Evolutionary conservation across 2,329 filamentous ascomycete species (phyloP).

Genomic region (Dendrostoma leiphaemia): DNA sequence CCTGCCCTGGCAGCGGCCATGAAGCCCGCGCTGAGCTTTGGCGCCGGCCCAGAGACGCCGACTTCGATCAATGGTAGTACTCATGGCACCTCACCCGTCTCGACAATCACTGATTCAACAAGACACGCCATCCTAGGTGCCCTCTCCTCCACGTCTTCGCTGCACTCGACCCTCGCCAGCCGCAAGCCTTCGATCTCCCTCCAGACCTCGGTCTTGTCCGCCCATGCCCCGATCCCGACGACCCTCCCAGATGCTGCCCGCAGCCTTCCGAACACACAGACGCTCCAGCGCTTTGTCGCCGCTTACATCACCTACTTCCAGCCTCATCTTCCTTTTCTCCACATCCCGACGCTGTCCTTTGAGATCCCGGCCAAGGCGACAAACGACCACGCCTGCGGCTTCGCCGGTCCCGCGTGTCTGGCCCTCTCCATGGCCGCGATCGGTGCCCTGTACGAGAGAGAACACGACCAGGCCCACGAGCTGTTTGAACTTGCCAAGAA

Average conservation of each 20-base stretch:
- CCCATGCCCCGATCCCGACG: conserved; percentile 44
- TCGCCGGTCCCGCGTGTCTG: conserved; percentile 81
- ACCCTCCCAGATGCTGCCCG: conserved; percentile 28
- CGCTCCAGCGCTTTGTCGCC: conserved; percentile 86
- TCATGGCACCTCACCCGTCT: conserved; percentile 56
- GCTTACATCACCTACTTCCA: conserved; percentile 92
- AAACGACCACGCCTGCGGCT: conserved; percentile 56
- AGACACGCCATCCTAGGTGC: conserved; percentile 60
- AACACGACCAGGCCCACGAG: conserved; percentile 75
- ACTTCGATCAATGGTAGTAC: conserved; percentile 65
- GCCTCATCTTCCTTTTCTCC: conserved; percentile 90
- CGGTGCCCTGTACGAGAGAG: conserved; percentile 75
- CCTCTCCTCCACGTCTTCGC: conserved; percentile 43
- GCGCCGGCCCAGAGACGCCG: conserved; percentile 67
- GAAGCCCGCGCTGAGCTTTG: conserved; percentile 65
- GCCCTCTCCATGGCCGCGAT: conserved; percentile 85
- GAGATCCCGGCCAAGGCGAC: conserved; percentile 70
- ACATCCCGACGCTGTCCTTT: conserved; percentile 88
- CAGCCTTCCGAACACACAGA: conserved; percentile 74
- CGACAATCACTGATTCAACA: conserved; percentile 65
- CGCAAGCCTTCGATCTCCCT: conserved; percentile 65
- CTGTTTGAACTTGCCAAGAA: conserved; percentile 93
- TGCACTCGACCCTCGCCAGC: conserved; percentile 53
- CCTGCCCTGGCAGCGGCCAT: conserved; percentile 62
- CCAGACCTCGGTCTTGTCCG: conserved; percentile 53